Evolutionary conservation across 306 rosid species (phyloP), one percentile per base, ranked within the genome.

Genomic region (Lathyrus sativus): DNA sequence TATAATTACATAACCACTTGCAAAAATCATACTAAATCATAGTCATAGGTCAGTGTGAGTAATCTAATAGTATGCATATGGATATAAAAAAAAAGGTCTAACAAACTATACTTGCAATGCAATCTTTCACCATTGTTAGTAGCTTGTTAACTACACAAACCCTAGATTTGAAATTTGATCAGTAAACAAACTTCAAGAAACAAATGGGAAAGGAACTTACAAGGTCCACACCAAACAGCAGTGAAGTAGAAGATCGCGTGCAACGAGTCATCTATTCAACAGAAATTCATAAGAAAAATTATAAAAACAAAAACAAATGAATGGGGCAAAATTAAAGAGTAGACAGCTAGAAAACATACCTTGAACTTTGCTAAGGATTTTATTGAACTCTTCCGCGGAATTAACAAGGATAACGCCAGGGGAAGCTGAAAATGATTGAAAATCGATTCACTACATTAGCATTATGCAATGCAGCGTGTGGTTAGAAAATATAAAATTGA

Each of bases 221-320:
- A 91, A 69, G 97, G 96, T 17, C 95, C 96, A 67, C 97, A 89
- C 97, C 96, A 91, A 51, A 39, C 88, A 22, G 97, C 96, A 49
- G 96, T 88, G 86, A 88, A 91, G 73, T 91, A 91, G 85, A 88
- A 85, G 79, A 91, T 54, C 1, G 93, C 86, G 3, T 89, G 89
- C 81, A 79, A 55, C n/a, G 91, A 83, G 48, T 70, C 75, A 33
- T 82, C 97, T 91, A 35, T 46, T 50, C 6, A 72, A 42, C 38
- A 77, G 62, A 64, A 74, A 65, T 46, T 44, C 22, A 37, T 66
- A 2, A 80, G 70, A 67, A 68, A 62, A 64, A 69, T 19, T 41
- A 61, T 44, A 59, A 4, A 24, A 57, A 62, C 17, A 67, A 7
- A 59, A 11, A 22, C 4, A 14, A 13, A 0, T 3, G 17, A 68